Evolutionary conservation across 2,329 filamentous ascomycete species (phyloP).

Genomic region (Fusarium protoensiforme): DNA sequence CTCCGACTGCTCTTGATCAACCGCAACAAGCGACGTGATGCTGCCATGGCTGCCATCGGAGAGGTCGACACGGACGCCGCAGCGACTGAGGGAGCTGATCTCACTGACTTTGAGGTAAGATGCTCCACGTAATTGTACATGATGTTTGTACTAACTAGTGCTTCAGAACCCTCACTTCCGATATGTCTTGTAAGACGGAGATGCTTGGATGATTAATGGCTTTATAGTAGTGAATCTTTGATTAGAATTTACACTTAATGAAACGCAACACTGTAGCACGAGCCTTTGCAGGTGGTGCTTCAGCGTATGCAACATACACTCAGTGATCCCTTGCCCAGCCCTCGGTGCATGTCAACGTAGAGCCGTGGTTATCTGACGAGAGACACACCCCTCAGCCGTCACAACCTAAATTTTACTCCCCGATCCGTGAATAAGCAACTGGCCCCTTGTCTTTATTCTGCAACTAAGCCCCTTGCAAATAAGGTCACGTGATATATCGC

Average conservation of each 20-base stretch:
- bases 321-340: background rate
- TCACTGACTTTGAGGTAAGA: slow-evolving; percentile 38
- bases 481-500: too few species aligned
- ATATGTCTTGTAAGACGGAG: slow-evolving; percentile 14
- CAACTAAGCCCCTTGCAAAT: too few species aligned
- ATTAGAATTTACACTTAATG: background rate
- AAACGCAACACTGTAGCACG: background rate
- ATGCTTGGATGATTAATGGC: background rate
- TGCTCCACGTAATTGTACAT: fast-evolving
- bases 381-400: background rate
- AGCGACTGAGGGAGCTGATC: slow-evolving; percentile 12
- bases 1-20: slow-evolving; percentile 17
- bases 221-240: background rate
- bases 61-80: background rate
- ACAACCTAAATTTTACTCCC: background rate
- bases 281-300: background rate
- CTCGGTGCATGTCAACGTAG: background rate
- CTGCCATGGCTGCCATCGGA: background rate
- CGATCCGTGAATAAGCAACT: background rate
- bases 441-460: too few species aligned
- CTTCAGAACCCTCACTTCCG: slow-evolving; percentile 30
- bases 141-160: background rate
- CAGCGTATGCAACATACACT: background rate
- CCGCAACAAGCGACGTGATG: slow-evolving; percentile 29
- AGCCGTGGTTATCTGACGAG: background rate